A percentile compares a stretch with the other conserved stretches of the same genome.
Evolutionary conservation across 2,329 filamentous ascomycete genomes (phyloP).

Genomic region (Fonsecaea erecta): DNA sequence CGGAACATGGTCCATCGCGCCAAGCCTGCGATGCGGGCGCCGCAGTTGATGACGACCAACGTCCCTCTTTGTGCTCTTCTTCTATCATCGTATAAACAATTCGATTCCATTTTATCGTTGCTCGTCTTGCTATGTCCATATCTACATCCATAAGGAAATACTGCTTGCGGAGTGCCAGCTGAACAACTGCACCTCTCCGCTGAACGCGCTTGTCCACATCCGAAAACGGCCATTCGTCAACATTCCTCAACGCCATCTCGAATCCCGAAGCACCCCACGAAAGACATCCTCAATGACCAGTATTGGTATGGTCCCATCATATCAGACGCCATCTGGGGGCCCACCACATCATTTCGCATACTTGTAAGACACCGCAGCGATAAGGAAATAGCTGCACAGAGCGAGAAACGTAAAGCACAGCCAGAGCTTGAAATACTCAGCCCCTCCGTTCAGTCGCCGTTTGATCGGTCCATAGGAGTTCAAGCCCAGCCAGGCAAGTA

Average conservation of each 20-base stretch:
- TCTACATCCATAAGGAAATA: background rate
- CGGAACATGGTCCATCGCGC: background rate
- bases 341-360: background rate
- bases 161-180: background rate
- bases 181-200: background rate
- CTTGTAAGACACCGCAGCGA: background rate
- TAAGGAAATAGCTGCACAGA: background rate
- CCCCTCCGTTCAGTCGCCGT: background rate
- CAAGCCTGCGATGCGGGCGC: slow-evolving; percentile 1
- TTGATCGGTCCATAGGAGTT: background rate
- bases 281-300: background rate
- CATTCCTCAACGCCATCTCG: slow-evolving; percentile 6
- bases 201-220: slow-evolving; percentile 1
- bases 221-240: slow-evolving; percentile 12
- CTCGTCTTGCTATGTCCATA: background rate
- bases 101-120: background rate
- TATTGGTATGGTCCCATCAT: background rate
- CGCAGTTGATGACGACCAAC: background rate
- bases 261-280: background rate
- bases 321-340: background rate
- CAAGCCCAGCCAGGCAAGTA: background rate
- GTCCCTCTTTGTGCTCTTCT: background rate
- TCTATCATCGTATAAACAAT: background rate
- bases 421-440: background rate
- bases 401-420: background rate